Percentiles rank a stretch among this genome's conserved stretches.
These are phyloP conservation scores for Cucumis cinereus DNA, from an alignment of 306 rosid species.

Conservation along the genomic window DNA sequence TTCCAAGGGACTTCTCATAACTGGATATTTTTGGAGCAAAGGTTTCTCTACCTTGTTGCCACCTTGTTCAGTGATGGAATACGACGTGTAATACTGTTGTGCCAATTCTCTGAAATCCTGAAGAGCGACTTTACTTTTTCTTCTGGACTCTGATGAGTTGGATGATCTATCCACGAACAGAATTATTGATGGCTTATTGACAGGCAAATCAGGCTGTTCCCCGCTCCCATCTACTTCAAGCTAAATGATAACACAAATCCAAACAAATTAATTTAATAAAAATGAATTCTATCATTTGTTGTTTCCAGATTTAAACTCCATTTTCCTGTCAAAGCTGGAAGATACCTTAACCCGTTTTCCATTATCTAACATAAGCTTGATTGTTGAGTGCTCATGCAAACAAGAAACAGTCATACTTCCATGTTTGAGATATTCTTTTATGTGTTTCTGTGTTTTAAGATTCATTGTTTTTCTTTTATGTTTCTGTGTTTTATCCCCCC, in stretches of 20 bases:
- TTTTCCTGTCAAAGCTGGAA: neutral
- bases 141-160: constrained; percentile 39
- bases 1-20: constrained; percentile 25
- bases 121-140: constrained; percentile 51
- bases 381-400: neutral
- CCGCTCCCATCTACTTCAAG: constrained; percentile 48
- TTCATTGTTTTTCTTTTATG: too few species aligned
- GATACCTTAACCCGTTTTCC: neutral
- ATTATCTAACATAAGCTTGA: neutral
- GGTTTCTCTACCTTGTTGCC: constrained; percentile 22
- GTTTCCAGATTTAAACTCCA: neutral
- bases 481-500: neutral
- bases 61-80: constrained; percentile 25
- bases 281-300: neutral
- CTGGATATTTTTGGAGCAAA: constrained; percentile 26
- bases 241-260: constrained; percentile 23
- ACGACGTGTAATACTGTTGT: constrained; percentile 23
- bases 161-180: constrained; percentile 87
- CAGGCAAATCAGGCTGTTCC: constrained; percentile 49
- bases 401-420: neutral
- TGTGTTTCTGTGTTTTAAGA: too few species aligned
- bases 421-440: neutral
- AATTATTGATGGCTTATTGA: constrained; percentile 60
- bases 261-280: neutral
- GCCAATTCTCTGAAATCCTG: constrained; percentile 60